These are phyloP conservation scores for Plantago major DNA, from an alignment of 257 asterid species.

Conservation along the genomic window DNA sequence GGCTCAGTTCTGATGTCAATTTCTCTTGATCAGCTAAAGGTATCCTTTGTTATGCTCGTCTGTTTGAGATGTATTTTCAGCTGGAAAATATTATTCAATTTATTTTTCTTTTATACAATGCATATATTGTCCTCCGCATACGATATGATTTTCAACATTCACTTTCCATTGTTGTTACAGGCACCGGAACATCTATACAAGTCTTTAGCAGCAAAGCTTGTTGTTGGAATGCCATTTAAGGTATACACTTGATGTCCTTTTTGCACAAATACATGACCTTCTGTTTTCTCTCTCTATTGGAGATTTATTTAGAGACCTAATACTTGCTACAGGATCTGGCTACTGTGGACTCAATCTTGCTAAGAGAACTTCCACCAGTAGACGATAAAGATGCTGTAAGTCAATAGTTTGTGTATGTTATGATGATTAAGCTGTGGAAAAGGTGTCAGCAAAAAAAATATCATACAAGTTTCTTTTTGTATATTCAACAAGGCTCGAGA, in stretches of 20 bases:
- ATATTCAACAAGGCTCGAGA: not conserved
- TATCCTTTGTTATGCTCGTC: constrained; percentile 20
- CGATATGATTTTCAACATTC: constrained; percentile 12
- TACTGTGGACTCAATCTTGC: constrained; percentile 88
- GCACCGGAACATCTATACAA: constrained; percentile 88
- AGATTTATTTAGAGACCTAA: constrained; percentile 12
- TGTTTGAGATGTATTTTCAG: constrained; percentile 3
- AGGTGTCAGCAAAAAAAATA: too few relatives aligned
- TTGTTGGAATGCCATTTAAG: constrained; percentile 97
- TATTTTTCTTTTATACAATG: not conserved
- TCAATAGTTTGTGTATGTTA: not conserved
- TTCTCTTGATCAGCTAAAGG: constrained; percentile 93
- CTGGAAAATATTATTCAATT: not conserved
- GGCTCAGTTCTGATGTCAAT: constrained; percentile 97
- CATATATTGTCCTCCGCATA: not conserved
- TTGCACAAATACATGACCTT: constrained; percentile 1
- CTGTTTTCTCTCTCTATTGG: constrained; percentile 21
- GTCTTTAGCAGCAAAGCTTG: constrained; percentile 85
- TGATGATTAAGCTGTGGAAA: too few relatives aligned
- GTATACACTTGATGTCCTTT: constrained; percentile 28
- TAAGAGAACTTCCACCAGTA: constrained; percentile 85
- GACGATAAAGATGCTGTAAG: constrained; percentile 88
- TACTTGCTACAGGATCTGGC: constrained; percentile 70
- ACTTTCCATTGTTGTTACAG: constrained; percentile 28
- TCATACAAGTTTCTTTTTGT: not conserved